Conservation (phyloP, 2,329 filamentous ascomycete genomes). For the Arthrinium puccinioides region DNA sequence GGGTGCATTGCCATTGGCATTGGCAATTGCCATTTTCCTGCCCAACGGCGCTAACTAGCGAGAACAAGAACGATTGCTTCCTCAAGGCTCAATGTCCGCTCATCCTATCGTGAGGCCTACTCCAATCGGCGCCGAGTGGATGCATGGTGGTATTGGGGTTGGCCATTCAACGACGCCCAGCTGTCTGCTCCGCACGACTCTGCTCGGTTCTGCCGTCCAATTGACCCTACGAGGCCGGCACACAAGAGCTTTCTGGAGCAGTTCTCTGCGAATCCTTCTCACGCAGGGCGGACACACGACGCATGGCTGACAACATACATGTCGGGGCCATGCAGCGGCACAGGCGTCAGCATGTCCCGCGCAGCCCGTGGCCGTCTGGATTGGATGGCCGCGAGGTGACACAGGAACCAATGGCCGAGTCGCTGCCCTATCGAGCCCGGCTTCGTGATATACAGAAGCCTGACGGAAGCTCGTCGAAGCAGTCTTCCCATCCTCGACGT, state of each 20-base stretch:
- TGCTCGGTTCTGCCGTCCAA: conserved; percentile 17
- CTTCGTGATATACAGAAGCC: conserved; percentile 25
- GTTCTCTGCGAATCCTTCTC: conserved; percentile 17
- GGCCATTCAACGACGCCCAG: conserved; percentile 26
- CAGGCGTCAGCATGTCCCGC: conserved; percentile 18
- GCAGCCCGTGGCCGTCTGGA: conserved; percentile 18
- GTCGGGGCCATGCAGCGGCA: conserved; percentile 19
- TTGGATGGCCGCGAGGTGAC: conserved; percentile 23
- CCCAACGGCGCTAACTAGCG: no score
- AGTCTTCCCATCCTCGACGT: conserved; percentile 17
- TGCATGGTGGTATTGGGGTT: conserved; percentile 12
- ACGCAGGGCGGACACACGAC: conserved; percentile 20
- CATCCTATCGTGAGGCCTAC: no score
- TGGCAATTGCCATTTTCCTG: no score
- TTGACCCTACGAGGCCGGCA: conserved; percentile 9
- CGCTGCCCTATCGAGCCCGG: conserved; percentile 26
- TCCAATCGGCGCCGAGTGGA: conserved; percentile 21
- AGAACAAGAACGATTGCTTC: no score
- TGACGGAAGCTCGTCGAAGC: conserved; percentile 17
- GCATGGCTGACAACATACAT: conserved; percentile 23
- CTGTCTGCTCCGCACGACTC: conserved; percentile 22
- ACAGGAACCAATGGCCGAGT: conserved; percentile 20
- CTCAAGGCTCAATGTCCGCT: no score
- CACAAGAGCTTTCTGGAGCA: conserved; percentile 8
- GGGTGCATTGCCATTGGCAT: no score